Percentiles rank a stretch among this genome's conserved stretches.
Conservation (phyloP, 2,329 filamentous ascomycete genomes). For the Pyrenophora teres region DNA sequence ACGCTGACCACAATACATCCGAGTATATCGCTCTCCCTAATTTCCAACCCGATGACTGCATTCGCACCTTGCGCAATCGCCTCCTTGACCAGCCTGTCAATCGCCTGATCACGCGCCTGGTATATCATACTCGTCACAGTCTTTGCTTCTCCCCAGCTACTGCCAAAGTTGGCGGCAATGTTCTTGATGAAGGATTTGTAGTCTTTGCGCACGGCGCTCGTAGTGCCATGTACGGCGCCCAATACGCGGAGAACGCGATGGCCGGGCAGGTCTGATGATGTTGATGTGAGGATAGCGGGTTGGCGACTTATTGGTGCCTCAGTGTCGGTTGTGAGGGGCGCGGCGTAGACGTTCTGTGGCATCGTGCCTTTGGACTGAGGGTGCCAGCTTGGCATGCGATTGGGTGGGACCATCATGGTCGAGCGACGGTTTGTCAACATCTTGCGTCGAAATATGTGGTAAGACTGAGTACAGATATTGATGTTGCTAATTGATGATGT, state of each 20-base stretch:
- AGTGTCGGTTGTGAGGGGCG: slow-evolving; percentile 22
- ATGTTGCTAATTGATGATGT: background rate
- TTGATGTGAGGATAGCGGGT: slow-evolving; percentile 36
- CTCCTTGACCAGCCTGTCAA: slow-evolving; percentile 43
- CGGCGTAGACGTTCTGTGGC: slow-evolving; percentile 12
- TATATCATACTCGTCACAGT: slow-evolving; percentile 39
- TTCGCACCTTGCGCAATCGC: slow-evolving; percentile 40
- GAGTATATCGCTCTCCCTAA: slow-evolving; percentile 41
- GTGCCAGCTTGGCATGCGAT: slow-evolving; percentile 33
- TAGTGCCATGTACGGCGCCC: slow-evolving; percentile 41
- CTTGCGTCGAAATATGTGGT: slow-evolving; percentile 1
- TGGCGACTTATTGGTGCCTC: slow-evolving; percentile 35
- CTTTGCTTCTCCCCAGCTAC: slow-evolving; percentile 39
- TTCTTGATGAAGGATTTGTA: slow-evolving; percentile 43
- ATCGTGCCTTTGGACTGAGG: slow-evolving; percentile 24
- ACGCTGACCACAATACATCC: slow-evolving; percentile 42
- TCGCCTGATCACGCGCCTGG: slow-evolving; percentile 40
- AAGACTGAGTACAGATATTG: background rate
- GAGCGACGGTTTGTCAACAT: slow-evolving; percentile 47
- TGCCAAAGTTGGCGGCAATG: slow-evolving; percentile 22
- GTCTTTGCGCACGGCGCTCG: slow-evolving; percentile 40
- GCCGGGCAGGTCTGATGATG: slow-evolving; percentile 33
- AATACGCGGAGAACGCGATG: slow-evolving; percentile 33
- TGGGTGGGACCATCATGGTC: slow-evolving; percentile 40
- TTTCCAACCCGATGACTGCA: slow-evolving; percentile 37